A percentile compares a stretch with the other conserved stretches of the same genome.
These are phyloP conservation scores for Entomortierella parvispora DNA, from an alignment of 192 early-diverging fungal species.

Conservation along the genomic window DNA sequence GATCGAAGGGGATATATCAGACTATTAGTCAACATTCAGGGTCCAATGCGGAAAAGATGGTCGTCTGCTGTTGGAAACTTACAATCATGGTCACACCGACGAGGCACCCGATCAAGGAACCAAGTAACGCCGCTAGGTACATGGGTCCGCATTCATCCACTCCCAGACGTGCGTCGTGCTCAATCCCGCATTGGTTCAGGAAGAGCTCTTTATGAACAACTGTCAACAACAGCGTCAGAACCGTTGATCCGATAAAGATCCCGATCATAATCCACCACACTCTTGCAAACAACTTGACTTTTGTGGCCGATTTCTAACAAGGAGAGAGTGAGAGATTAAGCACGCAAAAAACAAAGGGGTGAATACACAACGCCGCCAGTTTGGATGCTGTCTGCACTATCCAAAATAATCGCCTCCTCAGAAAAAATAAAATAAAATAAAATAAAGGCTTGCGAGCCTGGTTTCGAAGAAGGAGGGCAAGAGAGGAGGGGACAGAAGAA, in stretches of 20 bases:
- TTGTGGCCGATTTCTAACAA: conserved; percentile 25
- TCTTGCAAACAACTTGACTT: conserved; percentile 30
- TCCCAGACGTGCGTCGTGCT: conserved; percentile 14
- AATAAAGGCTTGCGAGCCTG: too few species aligned
- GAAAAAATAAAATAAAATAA: too few species aligned
- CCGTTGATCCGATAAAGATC: conserved; percentile 30
- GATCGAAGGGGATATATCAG: background rate
- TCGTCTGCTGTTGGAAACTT: too few species aligned
- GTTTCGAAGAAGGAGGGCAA: too few species aligned
- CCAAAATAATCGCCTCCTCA: too few species aligned
- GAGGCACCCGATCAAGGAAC: conserved; percentile 38
- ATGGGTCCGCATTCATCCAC: conserved; percentile 27
- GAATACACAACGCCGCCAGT: background rate
- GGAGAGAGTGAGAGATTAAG: background rate
- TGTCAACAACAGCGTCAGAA: conserved; percentile 28
- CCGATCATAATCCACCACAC: conserved; percentile 47
- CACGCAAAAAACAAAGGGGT: background rate
- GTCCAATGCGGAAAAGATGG: too few species aligned
- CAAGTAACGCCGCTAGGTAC: conserved; percentile 36
- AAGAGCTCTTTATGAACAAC: conserved; percentile 31
- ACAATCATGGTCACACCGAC: conserved; percentile 46
- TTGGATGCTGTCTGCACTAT: too few species aligned
- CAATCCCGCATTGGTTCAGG: conserved; percentile 17
- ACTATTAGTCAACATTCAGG: too few species aligned
- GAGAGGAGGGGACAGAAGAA: too few species aligned